A percentile compares a stretch with the other conserved stretches of the same genome.
Conservation (phyloP, 2,329 filamentous ascomycete species). For the Arthrobotrys sinensis region DNA sequence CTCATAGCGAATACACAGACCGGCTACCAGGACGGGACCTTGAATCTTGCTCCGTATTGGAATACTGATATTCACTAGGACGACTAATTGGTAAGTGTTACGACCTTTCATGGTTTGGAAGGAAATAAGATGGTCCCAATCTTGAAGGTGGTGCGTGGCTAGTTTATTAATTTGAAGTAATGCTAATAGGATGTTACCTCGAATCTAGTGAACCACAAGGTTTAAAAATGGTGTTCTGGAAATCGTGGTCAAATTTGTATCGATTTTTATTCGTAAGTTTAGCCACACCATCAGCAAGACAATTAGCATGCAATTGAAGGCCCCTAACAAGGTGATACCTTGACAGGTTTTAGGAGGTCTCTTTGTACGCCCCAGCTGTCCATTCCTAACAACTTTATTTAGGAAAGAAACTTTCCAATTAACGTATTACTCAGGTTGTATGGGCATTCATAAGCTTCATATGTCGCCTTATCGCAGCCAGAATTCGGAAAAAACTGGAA, state of each 20-base stretch:
- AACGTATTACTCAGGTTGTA: not conserved
- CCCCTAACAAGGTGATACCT: not conserved
- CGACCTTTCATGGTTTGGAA: too few relatives aligned
- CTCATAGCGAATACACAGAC: too few relatives aligned
- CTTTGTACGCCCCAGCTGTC: slow-evolving; percentile 24
- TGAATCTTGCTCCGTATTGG: too few relatives aligned
- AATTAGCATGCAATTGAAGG: not conserved
- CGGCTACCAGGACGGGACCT: too few relatives aligned
- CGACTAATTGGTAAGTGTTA: too few relatives aligned
- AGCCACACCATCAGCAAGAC: not conserved
- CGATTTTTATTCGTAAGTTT: slow-evolving; percentile 54
- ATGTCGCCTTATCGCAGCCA: slow-evolving; percentile 27
- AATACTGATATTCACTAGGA: too few relatives aligned
- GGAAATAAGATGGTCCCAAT: not conserved
- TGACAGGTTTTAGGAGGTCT: slow-evolving; percentile 22
- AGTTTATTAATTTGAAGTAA: not conserved
- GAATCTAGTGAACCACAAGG: not conserved
- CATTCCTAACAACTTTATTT: not conserved
- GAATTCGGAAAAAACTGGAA: slow-evolving; percentile 23
- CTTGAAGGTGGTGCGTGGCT: not conserved
- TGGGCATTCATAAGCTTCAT: not conserved
- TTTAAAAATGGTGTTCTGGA: slow-evolving; percentile 38
- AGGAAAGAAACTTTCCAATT: not conserved
- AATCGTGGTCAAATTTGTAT: slow-evolving; percentile 32
- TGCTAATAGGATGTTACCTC: not conserved